Evolutionary conservation across 2,329 filamentous ascomycete species (phyloP), one percentile per base, ranked within the genome.

Genomic region (Diatrype stigma): DNA sequence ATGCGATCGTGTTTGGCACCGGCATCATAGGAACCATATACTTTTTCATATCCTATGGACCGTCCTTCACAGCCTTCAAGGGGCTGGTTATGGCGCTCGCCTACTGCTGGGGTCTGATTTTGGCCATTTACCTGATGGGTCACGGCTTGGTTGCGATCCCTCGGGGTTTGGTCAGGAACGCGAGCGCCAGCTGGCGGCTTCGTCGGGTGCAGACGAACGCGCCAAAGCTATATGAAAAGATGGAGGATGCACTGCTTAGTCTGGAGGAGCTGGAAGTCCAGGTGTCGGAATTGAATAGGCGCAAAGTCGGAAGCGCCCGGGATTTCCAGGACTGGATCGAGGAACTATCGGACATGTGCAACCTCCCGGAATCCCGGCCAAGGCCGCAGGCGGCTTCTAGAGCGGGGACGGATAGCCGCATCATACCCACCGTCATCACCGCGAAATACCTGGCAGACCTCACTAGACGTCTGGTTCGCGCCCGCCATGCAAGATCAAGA

Each of bases 81-180:
- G 86, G 82, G 34, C 76, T 95, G 38, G 79, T 96, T 56, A 96
- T 99, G 89, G 93, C 94, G 14, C 75, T 97, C 53, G 89, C 93
- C 35, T 99, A 99, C 69, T 90, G 90, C 53, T 97, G 92, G 88
- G 91, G 92, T 61, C 73, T 99, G 60, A 78, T 93, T 4, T 78
- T 97, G 48, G 94, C 92, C 44, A 96, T 99, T 55, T 97, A 96
- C 64, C 78, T 99, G 38, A 97, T 99, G 93, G 94, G 94, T 6
- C 94, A 99, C 69, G 94, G 94, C 7, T 77, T 99, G 23, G 94
- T 99, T 30, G 88, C 92, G 1, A 88, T 99, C 51, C 94, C 94
- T 1, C 80, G 93, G 57, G 82, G 82, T 35, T 75, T 99, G 16
- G 87, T 94, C 62, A 84, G 87, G 52, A 87, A 90, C 64, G 87